These are phyloP conservation scores for Trypanosoma grayi DNA, from an alignment of 208 protist genomes.

Conservation along the genomic window DNA sequence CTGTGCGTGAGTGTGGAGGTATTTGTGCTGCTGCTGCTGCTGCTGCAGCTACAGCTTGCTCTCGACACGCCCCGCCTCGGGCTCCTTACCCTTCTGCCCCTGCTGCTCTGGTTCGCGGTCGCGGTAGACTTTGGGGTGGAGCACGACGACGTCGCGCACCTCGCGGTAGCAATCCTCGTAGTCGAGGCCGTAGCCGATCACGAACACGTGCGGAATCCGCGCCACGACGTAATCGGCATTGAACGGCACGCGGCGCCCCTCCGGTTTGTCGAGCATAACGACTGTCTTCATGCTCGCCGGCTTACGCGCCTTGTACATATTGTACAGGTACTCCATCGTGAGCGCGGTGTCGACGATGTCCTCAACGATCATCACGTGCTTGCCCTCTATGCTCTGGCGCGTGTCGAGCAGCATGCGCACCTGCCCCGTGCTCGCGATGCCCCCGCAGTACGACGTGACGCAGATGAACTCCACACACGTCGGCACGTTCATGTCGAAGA, in stretches of 20 bases:
- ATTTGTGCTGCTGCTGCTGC: no score
- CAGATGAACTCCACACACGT: slow-evolving; percentile 87
- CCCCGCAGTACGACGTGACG: slow-evolving; percentile 62
- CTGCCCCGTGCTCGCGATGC: slow-evolving; percentile 56
- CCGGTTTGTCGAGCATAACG: slow-evolving; percentile 84
- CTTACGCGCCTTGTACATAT: slow-evolving; percentile 45
- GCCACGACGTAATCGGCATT: slow-evolving; percentile 70
- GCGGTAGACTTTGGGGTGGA: slow-evolving; percentile 65
- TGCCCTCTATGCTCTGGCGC: slow-evolving; percentile 55
- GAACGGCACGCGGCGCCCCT: slow-evolving; percentile 46
- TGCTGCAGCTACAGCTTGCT: slow-evolving; percentile 27
- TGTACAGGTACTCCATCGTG: slow-evolving; percentile 73
- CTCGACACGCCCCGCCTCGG: background rate
- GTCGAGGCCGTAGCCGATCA: slow-evolving; percentile 92
- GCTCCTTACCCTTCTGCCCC: background rate
- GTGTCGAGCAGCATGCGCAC: slow-evolving; percentile 86
- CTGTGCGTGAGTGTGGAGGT: no score
- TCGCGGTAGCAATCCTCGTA: slow-evolving; percentile 80
- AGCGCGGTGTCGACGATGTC: slow-evolving; percentile 89
- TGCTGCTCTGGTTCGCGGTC: slow-evolving; percentile 16
- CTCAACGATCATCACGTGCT: slow-evolving; percentile 87
- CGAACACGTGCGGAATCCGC: slow-evolving; percentile 64
- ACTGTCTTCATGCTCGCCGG: slow-evolving; percentile 80
- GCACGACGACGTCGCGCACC: slow-evolving; percentile 72
- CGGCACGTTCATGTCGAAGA: slow-evolving; percentile 68